Percentiles rank a stretch among this genome's conserved stretches.
These are phyloP conservation scores for Leavenworthia alabamica DNA, from an alignment of 345 rosid genomes.

Conservation along the genomic window DNA sequence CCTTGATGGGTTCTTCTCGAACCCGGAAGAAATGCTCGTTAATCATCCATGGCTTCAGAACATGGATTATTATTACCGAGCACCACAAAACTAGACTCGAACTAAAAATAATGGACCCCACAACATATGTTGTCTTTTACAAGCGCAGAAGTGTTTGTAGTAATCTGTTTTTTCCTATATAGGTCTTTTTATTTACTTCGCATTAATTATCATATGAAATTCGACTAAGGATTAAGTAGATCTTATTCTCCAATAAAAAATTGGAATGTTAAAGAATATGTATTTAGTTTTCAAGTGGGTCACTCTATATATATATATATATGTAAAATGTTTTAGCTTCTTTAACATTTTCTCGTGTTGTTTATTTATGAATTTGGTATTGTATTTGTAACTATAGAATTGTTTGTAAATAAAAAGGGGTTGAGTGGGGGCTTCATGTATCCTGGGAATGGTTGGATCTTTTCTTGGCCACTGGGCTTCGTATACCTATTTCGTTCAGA, in stretches of 20 bases:
- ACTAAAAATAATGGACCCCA: not conserved
- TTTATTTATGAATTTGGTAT: not conserved
- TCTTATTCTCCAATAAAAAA: not conserved
- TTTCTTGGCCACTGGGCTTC: not conserved
- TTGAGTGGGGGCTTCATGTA: not conserved
- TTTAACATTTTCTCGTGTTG: not conserved
- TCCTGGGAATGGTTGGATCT: not conserved
- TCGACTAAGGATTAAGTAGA: not conserved
- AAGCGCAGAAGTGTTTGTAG: not conserved
- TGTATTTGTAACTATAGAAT: not conserved
- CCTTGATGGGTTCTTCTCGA: conserved; percentile 12
- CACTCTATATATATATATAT: not conserved
- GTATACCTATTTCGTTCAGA: not conserved
- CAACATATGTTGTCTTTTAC: not conserved
- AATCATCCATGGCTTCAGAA: conserved; percentile 20
- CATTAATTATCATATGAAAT: not conserved
- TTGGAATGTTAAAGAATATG: not conserved
- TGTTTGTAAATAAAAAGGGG: not conserved
- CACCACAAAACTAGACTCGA: conserved; percentile 8
- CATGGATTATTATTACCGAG: conserved; percentile 15
- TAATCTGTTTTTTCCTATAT: not conserved
- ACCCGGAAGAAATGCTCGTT: conserved; percentile 13
- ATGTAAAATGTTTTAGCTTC: not conserved
- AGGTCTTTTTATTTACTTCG: not conserved
- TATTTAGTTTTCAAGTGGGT: not conserved